Percentiles rank a stretch among this genome's conserved stretches.
Conservation (phyloP, 1,139 yeast genomes). For the Yamadazyma conglobata region DNA sequence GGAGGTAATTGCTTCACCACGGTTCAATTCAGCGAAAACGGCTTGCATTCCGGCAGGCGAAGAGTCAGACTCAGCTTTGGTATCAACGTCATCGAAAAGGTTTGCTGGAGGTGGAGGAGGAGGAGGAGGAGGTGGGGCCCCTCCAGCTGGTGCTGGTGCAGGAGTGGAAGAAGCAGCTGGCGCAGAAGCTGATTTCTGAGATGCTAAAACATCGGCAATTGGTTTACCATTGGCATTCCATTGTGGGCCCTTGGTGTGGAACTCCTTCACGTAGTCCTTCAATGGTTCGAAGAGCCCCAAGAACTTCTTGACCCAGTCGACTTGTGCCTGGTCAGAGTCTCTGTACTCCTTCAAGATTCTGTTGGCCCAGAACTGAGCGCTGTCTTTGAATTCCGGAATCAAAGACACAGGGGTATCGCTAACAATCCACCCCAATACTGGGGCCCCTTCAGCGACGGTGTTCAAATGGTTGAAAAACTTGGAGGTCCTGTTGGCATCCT, state of each 20-base stretch:
- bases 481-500: conserved; percentile 73
- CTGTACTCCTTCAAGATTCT: conserved; percentile 80
- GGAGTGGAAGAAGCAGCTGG: conserved; percentile 52
- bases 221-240: conserved; percentile 64
- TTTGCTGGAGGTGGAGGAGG: conserved; percentile 79
- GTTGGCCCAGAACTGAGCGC: conserved; percentile 93
- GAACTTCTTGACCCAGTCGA: conserved; percentile 77
- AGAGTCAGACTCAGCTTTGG: conserved; percentile 16
- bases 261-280: conserved; percentile 68
- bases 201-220: conserved; percentile 33
- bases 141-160: conserved; percentile 51
- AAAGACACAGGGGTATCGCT: conserved; percentile 66
- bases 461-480: conserved; percentile 68
- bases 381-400: conserved; percentile 81
- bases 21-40: conserved; percentile 85
- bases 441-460: conserved; percentile 84
- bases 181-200: conserved; percentile 12
- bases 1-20: conserved; percentile 80
- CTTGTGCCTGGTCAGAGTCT: conserved; percentile 62
- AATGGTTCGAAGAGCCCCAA: conserved; percentile 63
- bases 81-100: conserved; percentile 43
- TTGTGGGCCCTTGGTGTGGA: conserved; percentile 75
- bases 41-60: conserved; percentile 69
- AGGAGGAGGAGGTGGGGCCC: conserved; percentile 22
- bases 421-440: conserved; percentile 89